These are phyloP conservation scores for Eucalyptus polybractea DNA, from an alignment of 345 rosid genomes.

Conservation along the genomic window DNA sequence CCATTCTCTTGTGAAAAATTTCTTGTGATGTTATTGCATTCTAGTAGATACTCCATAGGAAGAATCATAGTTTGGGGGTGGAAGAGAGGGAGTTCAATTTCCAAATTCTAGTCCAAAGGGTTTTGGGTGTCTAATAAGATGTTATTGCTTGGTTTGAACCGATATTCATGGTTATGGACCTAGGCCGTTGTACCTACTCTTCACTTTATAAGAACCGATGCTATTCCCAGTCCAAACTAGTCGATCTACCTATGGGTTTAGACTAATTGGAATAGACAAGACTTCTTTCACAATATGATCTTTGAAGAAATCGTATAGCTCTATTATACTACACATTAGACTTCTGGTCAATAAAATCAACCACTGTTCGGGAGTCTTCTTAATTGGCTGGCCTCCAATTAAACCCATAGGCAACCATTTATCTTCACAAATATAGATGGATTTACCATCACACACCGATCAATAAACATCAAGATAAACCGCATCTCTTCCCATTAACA, in stretches of 20 bases:
- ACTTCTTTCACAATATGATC: no score
- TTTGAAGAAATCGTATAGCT: no score
- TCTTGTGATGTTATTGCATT: not conserved
- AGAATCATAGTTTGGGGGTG: not conserved
- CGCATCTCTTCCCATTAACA: not conserved
- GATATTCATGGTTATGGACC: not conserved
- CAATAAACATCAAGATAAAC: not conserved
- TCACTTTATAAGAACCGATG: not conserved
- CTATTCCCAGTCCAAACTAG: not conserved
- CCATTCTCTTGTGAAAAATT: not conserved
- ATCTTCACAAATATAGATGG: not conserved
- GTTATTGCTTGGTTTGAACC: not conserved
- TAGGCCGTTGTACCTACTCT: fast-evolving
- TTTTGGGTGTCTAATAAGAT: not conserved
- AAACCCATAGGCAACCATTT: not conserved
- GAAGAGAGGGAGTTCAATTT: not conserved
- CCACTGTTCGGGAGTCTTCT: not conserved
- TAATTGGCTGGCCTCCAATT: not conserved
- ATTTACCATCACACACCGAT: not conserved
- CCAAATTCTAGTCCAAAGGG: not conserved
- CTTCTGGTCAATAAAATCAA: no score
- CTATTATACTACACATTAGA: no score
- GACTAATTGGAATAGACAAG: not conserved
- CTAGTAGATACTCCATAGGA: not conserved
- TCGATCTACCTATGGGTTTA: not conserved